phyloP scores from a whole-genome alignment of 2,329 filamentous ascomycete species.

The Monilinia laxa region DNA sequence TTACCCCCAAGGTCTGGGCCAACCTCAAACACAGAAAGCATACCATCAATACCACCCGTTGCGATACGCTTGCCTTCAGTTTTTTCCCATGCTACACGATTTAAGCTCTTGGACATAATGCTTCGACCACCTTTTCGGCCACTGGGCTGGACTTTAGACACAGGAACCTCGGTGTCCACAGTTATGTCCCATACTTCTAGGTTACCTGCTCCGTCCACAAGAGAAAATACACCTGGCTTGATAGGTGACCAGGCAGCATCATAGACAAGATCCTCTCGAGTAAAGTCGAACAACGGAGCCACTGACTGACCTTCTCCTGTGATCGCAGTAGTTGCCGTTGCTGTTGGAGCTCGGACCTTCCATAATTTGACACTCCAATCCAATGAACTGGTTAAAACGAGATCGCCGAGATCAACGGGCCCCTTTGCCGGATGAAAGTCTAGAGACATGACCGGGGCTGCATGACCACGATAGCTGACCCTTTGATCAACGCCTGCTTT shows the following conservation, averaged over 20 bases:
- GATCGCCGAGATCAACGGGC: constrained; percentile 88
- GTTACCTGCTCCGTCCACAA: constrained; percentile 89
- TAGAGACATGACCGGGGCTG: constrained; percentile 91
- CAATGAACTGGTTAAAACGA: constrained; percentile 86
- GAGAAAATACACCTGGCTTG: constrained; percentile 89
- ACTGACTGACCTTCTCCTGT: constrained; percentile 53
- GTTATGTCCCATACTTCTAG: constrained; percentile 96
- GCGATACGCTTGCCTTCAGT: constrained; percentile 84
- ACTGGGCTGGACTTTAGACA: constrained; percentile 75
- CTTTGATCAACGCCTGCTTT: constrained; percentile 93
- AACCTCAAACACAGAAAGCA: constrained; percentile 91
- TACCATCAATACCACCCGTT: constrained; percentile 87
- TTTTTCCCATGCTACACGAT: constrained; percentile 92
- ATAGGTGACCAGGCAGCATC: constrained; percentile 93
- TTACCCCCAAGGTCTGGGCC: constrained; percentile 78
- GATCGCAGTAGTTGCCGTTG: constrained; percentile 58
- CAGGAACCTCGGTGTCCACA: constrained; percentile 86
- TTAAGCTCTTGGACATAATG: constrained; percentile 80
- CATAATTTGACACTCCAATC: constrained; percentile 98
- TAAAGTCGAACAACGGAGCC: constrained; percentile 80
- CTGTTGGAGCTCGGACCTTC: constrained; percentile 83
- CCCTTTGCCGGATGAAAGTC: constrained; percentile 93
- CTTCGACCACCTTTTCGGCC: constrained; percentile 62
- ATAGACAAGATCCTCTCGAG: constrained; percentile 94
- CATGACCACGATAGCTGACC: constrained; percentile 85